phyloP scores from a whole-genome alignment of 345 rosid species.

The Boechera divaricarpa region DNA sequence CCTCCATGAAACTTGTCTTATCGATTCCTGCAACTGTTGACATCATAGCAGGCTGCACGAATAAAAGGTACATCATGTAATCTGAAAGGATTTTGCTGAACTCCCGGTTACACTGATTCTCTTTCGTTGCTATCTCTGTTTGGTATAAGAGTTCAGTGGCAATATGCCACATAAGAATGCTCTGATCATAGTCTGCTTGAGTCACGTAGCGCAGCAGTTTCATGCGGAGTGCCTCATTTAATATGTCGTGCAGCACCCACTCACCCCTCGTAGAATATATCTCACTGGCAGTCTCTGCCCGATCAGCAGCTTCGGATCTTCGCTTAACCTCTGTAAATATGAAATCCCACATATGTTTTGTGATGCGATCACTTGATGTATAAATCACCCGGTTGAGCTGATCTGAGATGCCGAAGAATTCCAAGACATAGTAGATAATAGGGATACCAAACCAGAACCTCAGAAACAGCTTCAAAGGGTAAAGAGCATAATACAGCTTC shows the following conservation, averaged over 20 bases:
- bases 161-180: neutral
- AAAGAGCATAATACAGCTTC: neutral
- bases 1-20: constrained; percentile 35
- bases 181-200: constrained; percentile 3
- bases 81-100: neutral
- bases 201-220: neutral
- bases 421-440: neutral
- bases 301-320: constrained; percentile 45
- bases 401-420: neutral
- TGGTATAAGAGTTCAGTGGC: neutral
- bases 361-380: constrained; percentile 45
- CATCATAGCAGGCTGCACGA: neutral
- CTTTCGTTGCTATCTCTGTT: neutral
- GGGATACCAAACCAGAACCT: neutral
- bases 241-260: neutral
- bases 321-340: constrained; percentile 46
- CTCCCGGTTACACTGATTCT: neutral
- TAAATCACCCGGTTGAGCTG: constrained; percentile 38
- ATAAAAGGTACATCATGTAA: neutral
- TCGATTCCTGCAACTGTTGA: neutral
- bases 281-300: neutral
- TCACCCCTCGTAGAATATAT: neutral
- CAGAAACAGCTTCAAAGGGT: neutral
- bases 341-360: constrained; percentile 49
- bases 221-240: neutral